Conservation (phyloP, 2,329 filamentous ascomycete species). For the Xylariaceae sp. region DNA sequence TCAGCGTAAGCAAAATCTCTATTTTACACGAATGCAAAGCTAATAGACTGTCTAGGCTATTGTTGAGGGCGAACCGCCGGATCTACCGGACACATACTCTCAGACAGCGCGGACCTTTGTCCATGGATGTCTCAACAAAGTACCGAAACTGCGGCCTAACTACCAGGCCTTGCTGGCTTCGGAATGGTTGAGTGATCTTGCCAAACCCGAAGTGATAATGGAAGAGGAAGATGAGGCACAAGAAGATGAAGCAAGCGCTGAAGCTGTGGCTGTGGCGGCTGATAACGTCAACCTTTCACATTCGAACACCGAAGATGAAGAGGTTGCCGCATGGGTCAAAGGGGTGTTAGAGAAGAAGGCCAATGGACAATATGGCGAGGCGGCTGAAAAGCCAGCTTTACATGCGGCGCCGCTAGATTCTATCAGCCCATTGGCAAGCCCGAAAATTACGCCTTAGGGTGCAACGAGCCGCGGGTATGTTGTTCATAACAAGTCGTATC, state of each 20-base stretch:
- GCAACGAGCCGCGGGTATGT: conserved; percentile 1
- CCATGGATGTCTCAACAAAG: conserved; percentile 84
- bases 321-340: conserved; percentile 84
- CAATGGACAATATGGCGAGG: conserved; percentile 47
- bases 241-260: conserved; percentile 34
- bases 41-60: conserved; percentile 65
- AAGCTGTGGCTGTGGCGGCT: conserved; percentile 40
- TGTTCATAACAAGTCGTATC: conserved; percentile 5
- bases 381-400: conserved; percentile 68
- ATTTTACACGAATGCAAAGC: neutral
- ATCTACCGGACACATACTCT: conserved; percentile 78
- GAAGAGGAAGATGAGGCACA: conserved; percentile 35
- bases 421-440: conserved; percentile 53
- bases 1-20: conserved; percentile 70
- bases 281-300: conserved; percentile 41
- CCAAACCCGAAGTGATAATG: conserved; percentile 57
- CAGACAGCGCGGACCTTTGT: conserved; percentile 83
- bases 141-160: conserved; percentile 85
- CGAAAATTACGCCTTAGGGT: conserved; percentile 21
- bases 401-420: conserved; percentile 82
- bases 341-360: conserved; percentile 64
- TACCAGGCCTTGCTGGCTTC: conserved; percentile 88
- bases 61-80: conserved; percentile 92
- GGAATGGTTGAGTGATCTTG: conserved; percentile 75
- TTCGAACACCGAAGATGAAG: conserved; percentile 61